Base-by-base conservation (phyloP, 2,329 filamentous ascomycete genomes). In the Cordyceps tenuipes region DNA sequence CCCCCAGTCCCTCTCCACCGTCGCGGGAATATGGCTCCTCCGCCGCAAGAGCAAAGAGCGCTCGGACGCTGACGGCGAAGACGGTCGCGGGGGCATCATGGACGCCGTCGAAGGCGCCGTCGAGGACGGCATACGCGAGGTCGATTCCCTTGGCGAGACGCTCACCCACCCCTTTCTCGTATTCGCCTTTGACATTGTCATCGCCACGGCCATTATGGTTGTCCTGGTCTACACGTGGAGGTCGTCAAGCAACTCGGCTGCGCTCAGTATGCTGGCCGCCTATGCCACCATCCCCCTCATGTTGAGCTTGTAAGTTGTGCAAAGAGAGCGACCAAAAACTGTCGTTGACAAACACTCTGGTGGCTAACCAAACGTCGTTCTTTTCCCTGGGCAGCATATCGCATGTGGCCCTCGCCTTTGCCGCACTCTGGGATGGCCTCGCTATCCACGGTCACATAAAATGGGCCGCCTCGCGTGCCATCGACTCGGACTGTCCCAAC, bases 191-290 rank as follows among this genome's bases (percentile, higher is more conserved):
- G 75, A 77, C 62, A 63, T 69, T 5, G 55, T 72, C 8, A 69
- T 77, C 3, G 71, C 74, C 8, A 67, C 71, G 0, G 68, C 70
- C 5, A 63, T 74, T 13, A 70, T 77, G 71, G 63, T 73, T 7
- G 72, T 76, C 5, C 61, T 78, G 55, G 71, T 76, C 23, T 73
- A 75, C 41, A 76, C 74, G 1, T 77, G 75, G 74, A 70, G 71
- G 44, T 62, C 64, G 39, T 66, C 66, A 17, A 62, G 65, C 7
- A 53, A 61, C 12, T 66, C 67, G 31, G 65, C 70, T 3, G 67
- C 70, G 57, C 62, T 75, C 53, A 71, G 69, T 46, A 76, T 76
- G 74, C 68, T 77, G 36, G 74, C 73, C 43, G 71, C 75, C 13
- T 77, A 77, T 63, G 70, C 71, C 12, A 77, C 75, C 3, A 70